Evolutionary conservation across 2,329 filamentous ascomycete species (phyloP), one percentile per base, ranked within the genome.

Genomic region (Beauveria caledonica): DNA sequence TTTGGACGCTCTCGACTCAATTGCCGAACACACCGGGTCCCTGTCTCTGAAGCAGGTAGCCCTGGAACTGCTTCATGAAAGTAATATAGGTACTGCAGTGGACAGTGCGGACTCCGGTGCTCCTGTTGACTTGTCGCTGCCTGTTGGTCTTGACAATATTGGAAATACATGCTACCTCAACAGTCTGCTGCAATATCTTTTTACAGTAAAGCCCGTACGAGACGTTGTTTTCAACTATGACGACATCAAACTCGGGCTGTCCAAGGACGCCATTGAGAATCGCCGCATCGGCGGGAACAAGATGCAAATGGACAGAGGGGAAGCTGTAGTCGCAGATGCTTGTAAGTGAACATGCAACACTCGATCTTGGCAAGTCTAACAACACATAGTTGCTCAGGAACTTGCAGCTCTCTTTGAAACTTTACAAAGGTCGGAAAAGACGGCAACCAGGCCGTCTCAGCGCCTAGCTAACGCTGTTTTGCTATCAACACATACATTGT

Each of bases 91-190:
- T 10, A 58, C 62, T 2, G 49, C 49, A 4, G 53, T 62, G 36
- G n/a, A 63, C 1, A 61, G 65, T 11, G 54, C 23, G 21, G 48
- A 51, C 36, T 53, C 62, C 27, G 62, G 62, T 25, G 53, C 63
- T 49, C 60, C 67, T 3, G 68, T 69, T 15, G 68, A 77, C 60
- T 67, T 74, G 51, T 78, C 83, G 33, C 86, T 90, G 72, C 94
- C 94, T 0, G 89, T 96, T 23, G 94, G 94, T 0, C 80, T 97
- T 6, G 83, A 86, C 64, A 99, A 97, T 67, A 96, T 97, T 61
- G 92, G 94, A 62, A 99, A 99, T 69, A 99, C 95, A 0, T 99
- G 94, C 72, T 99, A 99, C 68, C 80, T 99, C 59, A 99, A 99
- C 77, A 97, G 93, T 74, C 82, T 99, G 53, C 79, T 99, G 10